These are phyloP conservation scores for Ascochyta rabiei DNA, from an alignment of 2,329 filamentous ascomycete genomes.

Conservation along the genomic window DNA sequence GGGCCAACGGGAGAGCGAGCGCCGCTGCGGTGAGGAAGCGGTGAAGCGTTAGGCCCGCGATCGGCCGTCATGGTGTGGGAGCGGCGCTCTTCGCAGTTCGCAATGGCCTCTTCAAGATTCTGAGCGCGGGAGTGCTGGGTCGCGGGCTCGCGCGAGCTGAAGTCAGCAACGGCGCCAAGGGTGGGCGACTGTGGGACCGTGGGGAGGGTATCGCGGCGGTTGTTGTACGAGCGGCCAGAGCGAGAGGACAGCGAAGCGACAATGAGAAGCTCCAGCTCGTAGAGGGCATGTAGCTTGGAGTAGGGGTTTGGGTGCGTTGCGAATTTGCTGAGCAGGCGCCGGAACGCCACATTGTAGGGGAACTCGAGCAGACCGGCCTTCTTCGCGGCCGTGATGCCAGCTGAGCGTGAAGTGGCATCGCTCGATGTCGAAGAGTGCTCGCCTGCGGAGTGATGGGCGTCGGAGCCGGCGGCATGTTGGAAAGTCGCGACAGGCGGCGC, in stretches of 20 bases:
- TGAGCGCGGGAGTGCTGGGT: constrained; percentile 51
- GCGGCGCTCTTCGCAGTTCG: constrained; percentile 71
- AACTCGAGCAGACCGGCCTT: constrained; percentile 64
- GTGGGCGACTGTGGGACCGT: constrained; percentile 54
- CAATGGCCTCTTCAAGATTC: constrained; percentile 69
- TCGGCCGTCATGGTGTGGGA: constrained; percentile 60
- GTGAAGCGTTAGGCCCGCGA: constrained; percentile 43
- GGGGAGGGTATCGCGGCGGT: constrained; percentile 48
- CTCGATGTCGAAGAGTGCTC: constrained; percentile 54
- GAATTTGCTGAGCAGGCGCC: constrained; percentile 81
- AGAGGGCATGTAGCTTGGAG: constrained; percentile 80
- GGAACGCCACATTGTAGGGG: constrained; percentile 80
- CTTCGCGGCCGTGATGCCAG: constrained; percentile 50
- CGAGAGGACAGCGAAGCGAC: constrained; percentile 72
- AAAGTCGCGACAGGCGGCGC: constrained; percentile 51
- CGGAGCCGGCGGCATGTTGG: constrained; percentile 49
- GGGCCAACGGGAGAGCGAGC: constrained; percentile 46
- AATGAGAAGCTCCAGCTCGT: constrained; percentile 83
- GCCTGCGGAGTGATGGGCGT: constrained; percentile 51
- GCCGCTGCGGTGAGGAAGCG: constrained; percentile 42
- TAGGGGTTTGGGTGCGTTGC: constrained; percentile 88
- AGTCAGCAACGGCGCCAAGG: constrained; percentile 52
- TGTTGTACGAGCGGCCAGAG: constrained; percentile 53
- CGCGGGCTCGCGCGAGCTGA: constrained; percentile 52
- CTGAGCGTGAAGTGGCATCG: constrained; percentile 52